Percentiles rank a stretch among this genome's conserved stretches.
These are phyloP conservation scores for Inga laurina DNA, from an alignment of 306 rosid genomes.

Conservation along the genomic window DNA sequence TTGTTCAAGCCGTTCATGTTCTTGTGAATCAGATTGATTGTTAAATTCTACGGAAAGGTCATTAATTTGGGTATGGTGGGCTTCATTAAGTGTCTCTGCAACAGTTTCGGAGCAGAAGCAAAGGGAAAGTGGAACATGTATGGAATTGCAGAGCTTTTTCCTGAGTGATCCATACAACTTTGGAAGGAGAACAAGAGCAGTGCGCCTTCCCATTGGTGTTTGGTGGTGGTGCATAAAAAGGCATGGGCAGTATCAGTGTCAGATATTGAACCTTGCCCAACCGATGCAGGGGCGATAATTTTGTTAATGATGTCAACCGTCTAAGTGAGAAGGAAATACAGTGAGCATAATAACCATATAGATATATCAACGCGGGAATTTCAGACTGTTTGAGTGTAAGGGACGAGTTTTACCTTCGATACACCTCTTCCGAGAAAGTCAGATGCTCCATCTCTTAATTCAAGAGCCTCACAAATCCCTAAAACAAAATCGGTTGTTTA, in stretches of 20 bases:
- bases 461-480: constrained; percentile 98
- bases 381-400: no score
- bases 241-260: constrained; percentile 17
- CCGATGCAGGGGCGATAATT: constrained; percentile 88
- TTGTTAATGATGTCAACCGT: constrained; percentile 82
- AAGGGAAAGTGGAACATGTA: background rate
- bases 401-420: constrained; percentile 50
- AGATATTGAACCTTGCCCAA: constrained; percentile 70
- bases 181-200: background rate
- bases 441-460: constrained; percentile 91
- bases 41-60: background rate
- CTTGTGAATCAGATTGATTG: background rate
- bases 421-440: constrained; percentile 98
- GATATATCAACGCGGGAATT: no score
- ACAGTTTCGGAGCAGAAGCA: background rate
- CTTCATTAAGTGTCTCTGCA: background rate
- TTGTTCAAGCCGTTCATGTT: background rate
- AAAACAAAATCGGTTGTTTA: background rate
- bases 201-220: background rate
- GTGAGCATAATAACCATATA: background rate
- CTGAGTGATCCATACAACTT: background rate
- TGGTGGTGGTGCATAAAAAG: background rate
- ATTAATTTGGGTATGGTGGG: background rate
- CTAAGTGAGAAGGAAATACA: constrained; percentile 36
- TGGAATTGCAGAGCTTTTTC: background rate